Evolutionary conservation across 2,329 filamentous ascomycete genomes (phyloP).

Genomic region (Fusarium sacchari): DNA sequence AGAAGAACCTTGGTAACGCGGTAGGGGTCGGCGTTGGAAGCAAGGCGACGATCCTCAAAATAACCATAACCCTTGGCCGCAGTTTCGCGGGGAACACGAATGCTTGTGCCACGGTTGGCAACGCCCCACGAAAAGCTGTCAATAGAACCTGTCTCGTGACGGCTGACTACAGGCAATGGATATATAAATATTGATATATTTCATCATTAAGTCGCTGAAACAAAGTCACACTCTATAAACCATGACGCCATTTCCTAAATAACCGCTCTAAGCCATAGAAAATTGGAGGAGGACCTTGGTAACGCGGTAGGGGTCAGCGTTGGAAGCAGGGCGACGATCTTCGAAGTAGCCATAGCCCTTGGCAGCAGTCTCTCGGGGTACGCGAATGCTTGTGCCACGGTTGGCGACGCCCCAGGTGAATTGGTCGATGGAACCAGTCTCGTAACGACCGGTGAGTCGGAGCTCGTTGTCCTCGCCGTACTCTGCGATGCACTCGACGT

Average conservation of each 20-base stretch:
- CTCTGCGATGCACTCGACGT: conserved; percentile 87
- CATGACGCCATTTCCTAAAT: too few species aligned
- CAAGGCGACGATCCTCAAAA: conserved; percentile 87
- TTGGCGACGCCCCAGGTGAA: conserved; percentile 94
- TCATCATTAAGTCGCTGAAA: too few species aligned
- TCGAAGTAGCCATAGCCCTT: conserved; percentile 97
- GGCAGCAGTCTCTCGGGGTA: conserved; percentile 84
- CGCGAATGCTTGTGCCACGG: conserved; percentile 93
- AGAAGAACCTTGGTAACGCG: conserved; percentile 79
- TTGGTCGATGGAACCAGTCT: conserved; percentile 92
- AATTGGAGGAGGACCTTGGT: conserved; percentile 72
- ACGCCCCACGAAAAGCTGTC: conserved; percentile 92
- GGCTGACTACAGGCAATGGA: too few species aligned
- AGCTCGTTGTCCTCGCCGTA: conserved; percentile 97
- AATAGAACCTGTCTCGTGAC: conserved; percentile 93
- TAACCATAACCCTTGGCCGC: conserved; percentile 93
- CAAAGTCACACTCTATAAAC: too few species aligned
- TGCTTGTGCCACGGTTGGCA: conserved; percentile 93
- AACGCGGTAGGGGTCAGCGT: conserved; percentile 85
- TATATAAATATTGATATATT: too few species aligned
- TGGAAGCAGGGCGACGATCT: conserved; percentile 83
- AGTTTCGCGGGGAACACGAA: conserved; percentile 88
- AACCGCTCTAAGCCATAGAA: conserved; percentile 35
- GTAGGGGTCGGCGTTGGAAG: conserved; percentile 89
- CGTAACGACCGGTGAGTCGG: conserved; percentile 91